Evolutionary conservation across 805 yeast species (phyloP), one percentile per base, ranked within the genome.

Genomic region (Yarrowia divulgata): DNA sequence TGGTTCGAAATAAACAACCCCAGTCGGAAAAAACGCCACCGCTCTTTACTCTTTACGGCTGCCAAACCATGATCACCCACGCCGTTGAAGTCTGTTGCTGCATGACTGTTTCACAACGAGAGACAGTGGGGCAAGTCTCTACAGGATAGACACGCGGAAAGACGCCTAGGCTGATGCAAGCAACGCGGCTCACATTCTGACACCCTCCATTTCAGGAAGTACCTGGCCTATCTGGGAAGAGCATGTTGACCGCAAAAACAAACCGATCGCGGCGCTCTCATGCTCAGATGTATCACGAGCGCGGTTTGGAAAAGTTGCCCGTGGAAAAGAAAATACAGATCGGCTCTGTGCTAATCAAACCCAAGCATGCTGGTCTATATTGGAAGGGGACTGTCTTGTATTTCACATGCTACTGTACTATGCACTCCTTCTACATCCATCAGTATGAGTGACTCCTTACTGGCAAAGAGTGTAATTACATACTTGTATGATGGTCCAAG

Each of bases 71-170:
- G n/a, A 13, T 23, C 29, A 23, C 35, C 10, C 19, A 1, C 14
- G 45, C 60, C 60, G 60, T 54, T 40, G 23, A 32, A 18, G 19
- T 2, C 10, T 14, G 63, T 37, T 29, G 37, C 37, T 40, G 63
- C 62, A 55, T 23, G 35, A 8, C 48, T 57, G 63, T 57, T 40
- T 57, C 63, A 57, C 29, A 57, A 40, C 29, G 48, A 16, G 48
- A 57, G 63, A 57, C 46, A 9, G 5, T 23, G 35, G 35, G 63
- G 48, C 45, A 18, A 39, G 57, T 12, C 5, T 8, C 16, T 16
- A 50, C 23, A 9, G 1, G 42, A n/a, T n/a, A 50, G 57, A 35
- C 57, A 32, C 40, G 10, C 57, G 57, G 57, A 18, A 50, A 50
- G 57, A n/a, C 23, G 23, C 6, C 42, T 50, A 50, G 42, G 29